Evolutionary conservation across 2,329 filamentous ascomycete genomes (phyloP).

Genomic region (Coniochaeta sp.): DNA sequence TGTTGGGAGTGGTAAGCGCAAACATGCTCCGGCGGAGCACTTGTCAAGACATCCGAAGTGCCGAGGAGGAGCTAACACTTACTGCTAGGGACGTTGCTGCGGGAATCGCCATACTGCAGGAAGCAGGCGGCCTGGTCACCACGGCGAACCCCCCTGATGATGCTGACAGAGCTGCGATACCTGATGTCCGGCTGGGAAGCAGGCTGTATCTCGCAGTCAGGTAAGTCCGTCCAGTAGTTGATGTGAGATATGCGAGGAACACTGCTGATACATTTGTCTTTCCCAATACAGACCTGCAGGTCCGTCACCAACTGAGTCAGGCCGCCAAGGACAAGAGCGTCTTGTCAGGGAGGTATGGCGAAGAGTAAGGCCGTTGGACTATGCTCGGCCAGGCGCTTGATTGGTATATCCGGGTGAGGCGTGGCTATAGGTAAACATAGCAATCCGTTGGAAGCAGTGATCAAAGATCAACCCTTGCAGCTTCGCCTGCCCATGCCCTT

Average conservation of each 20-base stretch:
- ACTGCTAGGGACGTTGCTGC: constrained; percentile 62
- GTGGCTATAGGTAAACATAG: background rate
- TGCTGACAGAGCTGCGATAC: constrained; percentile 45
- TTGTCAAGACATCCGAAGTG: background rate
- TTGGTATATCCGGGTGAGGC: background rate
- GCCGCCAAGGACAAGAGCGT: constrained; percentile 60
- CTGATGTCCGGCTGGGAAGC: constrained; percentile 56
- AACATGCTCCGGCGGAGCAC: background rate
- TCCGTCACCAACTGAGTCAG: constrained; percentile 52
- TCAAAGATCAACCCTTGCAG: constrained; percentile 43
- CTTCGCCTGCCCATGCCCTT: constrained; percentile 49
- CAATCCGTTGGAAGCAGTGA: background rate
- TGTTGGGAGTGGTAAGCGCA: constrained; percentile 67
- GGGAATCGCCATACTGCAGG: constrained; percentile 63
- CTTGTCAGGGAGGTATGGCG: constrained; percentile 68
- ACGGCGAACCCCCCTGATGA: constrained; percentile 64
- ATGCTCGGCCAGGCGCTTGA: constrained; percentile 54
- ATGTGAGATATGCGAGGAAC: background rate
- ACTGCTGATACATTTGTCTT: constrained; percentile 18
- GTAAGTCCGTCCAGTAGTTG: constrained; percentile 24
- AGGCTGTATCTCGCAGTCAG: constrained; percentile 65
- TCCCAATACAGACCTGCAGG: constrained; percentile 50
- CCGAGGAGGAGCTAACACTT: background rate
- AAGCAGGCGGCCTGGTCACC: constrained; percentile 68
- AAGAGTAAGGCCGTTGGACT: constrained; percentile 59